Percentiles rank a stretch among this genome's conserved stretches.
Evolutionary conservation across 768 basidiomycete species (phyloP).

Genomic region (Leccinellum rugosiceps): DNA sequence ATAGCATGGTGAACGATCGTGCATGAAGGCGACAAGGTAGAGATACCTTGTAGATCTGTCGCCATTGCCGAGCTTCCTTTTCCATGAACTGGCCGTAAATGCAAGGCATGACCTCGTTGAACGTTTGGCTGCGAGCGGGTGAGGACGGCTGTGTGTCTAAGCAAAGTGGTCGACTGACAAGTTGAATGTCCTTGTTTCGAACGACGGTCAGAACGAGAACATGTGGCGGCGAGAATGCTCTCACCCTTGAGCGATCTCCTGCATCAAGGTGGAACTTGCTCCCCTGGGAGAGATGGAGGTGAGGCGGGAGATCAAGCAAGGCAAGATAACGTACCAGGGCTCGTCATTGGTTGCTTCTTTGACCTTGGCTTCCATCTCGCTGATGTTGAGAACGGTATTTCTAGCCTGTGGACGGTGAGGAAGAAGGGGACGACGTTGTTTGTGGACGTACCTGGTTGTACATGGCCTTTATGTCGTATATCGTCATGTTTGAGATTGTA

Average conservation of each 20-base stretch:
- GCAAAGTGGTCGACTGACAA: slow-evolving; percentile 60
- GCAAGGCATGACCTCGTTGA: slow-evolving; percentile 99
- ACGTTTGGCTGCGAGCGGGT: slow-evolving; percentile 69
- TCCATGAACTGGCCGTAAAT: slow-evolving; percentile 96
- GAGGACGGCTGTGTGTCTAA: not conserved
- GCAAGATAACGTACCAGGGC: slow-evolving; percentile 71
- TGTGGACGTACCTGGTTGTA: slow-evolving; percentile 76
- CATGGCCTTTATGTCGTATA: slow-evolving; percentile 94
- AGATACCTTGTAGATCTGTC: slow-evolving; percentile 93
- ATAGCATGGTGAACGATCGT: not conserved
- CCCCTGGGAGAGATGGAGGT: slow-evolving; percentile 58
- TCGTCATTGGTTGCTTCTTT: slow-evolving; percentile 97
- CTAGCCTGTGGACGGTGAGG: slow-evolving; percentile 62
- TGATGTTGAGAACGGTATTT: slow-evolving; percentile 94
- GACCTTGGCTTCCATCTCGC: slow-evolving; percentile 97
- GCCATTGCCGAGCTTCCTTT: slow-evolving; percentile 97
- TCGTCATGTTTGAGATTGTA: slow-evolving; percentile 74
- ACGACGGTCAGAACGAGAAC: slow-evolving; percentile 13
- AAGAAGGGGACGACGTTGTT: not conserved
- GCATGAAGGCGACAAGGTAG: not conserved
- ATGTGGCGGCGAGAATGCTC: slow-evolving; percentile 34
- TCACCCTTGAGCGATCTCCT: slow-evolving; percentile 96
- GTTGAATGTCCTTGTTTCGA: slow-evolving; percentile 80
- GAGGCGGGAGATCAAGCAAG: not conserved
- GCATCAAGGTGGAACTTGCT: slow-evolving; percentile 96